Evolutionary conservation across 805 yeast genomes (phyloP).

Genomic region (Candida tallmaniae): DNA sequence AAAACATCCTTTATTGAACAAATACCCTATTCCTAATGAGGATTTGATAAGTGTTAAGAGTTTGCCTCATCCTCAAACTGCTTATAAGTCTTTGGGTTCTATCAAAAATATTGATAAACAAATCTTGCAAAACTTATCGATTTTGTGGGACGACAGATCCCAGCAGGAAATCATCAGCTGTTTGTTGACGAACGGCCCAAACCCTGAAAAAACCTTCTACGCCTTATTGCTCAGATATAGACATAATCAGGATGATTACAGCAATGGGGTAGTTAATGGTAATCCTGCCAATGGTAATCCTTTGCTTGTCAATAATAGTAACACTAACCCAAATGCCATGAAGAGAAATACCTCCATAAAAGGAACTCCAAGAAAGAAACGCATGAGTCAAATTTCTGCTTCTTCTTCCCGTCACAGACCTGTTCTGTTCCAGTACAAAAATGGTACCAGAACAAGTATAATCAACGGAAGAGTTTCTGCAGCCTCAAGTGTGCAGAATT

Average conservation of each 20-base stretch:
- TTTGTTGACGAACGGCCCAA: conserved; percentile 34
- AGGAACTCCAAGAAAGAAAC: conserved; percentile 23
- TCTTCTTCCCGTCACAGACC: conserved; percentile 32
- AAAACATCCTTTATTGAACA: conserved; percentile 49
- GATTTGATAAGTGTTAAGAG: conserved; percentile 41
- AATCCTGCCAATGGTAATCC: neutral
- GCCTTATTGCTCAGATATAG: conserved; percentile 42
- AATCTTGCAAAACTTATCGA: conserved; percentile 50
- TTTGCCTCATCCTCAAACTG: conserved; percentile 54
- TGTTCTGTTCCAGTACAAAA: conserved; percentile 38
- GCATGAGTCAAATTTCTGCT: conserved; percentile 30
- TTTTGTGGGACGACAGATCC: conserved; percentile 54
- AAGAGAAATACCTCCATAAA: conserved; percentile 16
- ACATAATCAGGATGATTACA: conserved; percentile 33
- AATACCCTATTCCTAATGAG: conserved; percentile 46
- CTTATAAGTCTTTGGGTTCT: conserved; percentile 46
- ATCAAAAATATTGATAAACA: conserved; percentile 47
- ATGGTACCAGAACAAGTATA: conserved; percentile 20
- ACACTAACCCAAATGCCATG: too few relatives aligned
- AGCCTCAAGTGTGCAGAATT: conserved; percentile 30
- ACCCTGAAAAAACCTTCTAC: conserved; percentile 44
- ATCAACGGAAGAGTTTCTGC: conserved; percentile 21
- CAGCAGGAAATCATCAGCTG: conserved; percentile 35
- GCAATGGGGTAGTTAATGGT: conserved; percentile 1
- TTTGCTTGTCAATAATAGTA: too few relatives aligned